Evolutionary conservation across 2,329 filamentous ascomycete species (phyloP).

Genomic region (Zymoseptoria tritici): DNA sequence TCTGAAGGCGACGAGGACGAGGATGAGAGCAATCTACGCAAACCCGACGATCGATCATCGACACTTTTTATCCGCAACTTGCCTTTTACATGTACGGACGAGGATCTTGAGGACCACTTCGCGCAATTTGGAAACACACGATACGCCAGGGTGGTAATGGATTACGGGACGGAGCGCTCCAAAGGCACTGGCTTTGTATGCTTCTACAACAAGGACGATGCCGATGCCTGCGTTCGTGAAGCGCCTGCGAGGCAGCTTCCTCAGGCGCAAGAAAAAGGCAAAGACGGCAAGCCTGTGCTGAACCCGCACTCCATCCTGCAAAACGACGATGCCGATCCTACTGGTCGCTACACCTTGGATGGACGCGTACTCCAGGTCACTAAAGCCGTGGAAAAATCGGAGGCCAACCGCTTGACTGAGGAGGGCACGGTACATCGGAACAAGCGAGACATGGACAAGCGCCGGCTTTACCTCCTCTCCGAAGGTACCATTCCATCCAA

Average conservation of each 20-base stretch:
- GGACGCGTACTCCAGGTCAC: conserved; percentile 79
- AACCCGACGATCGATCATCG: conserved; percentile 56
- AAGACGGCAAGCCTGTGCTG: conserved; percentile 19
- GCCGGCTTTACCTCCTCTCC: conserved; percentile 75
- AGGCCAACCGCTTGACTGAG: conserved; percentile 68
- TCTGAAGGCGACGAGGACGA: conserved; percentile 35
- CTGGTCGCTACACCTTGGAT: conserved; percentile 82
- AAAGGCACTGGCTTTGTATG: conserved; percentile 93
- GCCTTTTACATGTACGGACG: conserved; percentile 80
- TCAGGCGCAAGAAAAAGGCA: conserved; percentile 18
- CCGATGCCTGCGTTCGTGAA: conserved; percentile 64
- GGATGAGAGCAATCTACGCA: conserved; percentile 36
- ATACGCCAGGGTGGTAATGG: conserved; percentile 86
- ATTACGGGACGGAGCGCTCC: conserved; percentile 74
- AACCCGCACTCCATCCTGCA: conserved; percentile 77
- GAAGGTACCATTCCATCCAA: conserved; percentile 78
- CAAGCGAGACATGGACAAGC: conserved; percentile 75
- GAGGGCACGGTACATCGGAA: conserved; percentile 57
- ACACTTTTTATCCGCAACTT: conserved; percentile 92
- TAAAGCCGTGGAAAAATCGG: conserved; percentile 74
- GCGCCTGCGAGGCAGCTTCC: conserved; percentile 54
- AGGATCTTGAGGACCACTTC: conserved; percentile 77
- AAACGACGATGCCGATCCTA: conserved; percentile 72
- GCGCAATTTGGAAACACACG: conserved; percentile 77
- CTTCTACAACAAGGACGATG: conserved; percentile 73